Evolutionary conservation across 441 rosid genomes (phyloP), one percentile per base, ranked within the genome.

Genomic region (Sinapis alba): DNA sequence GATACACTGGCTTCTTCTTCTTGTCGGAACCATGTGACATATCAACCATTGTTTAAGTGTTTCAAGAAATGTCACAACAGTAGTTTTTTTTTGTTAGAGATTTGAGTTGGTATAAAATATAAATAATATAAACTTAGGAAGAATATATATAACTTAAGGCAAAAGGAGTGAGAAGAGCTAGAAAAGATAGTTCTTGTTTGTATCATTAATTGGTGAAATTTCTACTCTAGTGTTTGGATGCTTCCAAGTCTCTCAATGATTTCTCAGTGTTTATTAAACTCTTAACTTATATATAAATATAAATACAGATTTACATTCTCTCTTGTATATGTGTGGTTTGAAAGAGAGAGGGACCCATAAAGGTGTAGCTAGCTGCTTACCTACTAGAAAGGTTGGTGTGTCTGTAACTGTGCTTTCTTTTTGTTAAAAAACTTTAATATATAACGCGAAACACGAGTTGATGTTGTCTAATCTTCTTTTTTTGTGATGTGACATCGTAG

Each of bases 1-100:
- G 86, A 77, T 94, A 94, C 23, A 86, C 88, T 0, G 91, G 91
- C 74, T 69, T 80, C 78, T 79, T 84, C 63, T 79, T 80, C 61
- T 79, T 65, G 0, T 75, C 76, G 11, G 64, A 62, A 38, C 41
- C 51, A 28, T 16, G 4, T 41, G 58, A 75, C 3, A 58, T 24
- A 4, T 65, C 64, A 28, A 36, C 80, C 77, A 77, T 71, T 58
- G 6, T 36, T 58, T 5, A 45, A 45, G 18, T 50, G 56, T 18
- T 20, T 60, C 41, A 63, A 65, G 7, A 70, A 76, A 64, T 77
- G 67, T 45, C 56, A 56, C 28, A 50, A 50, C 13, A 50, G 56
- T 7, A 16, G 23, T 36, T 10, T 36, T 36, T 11, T 36, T 32
- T 32, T 32, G 43, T 6, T 50, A 16, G 57, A 50, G 28, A 10